These are phyloP conservation scores for Selaginella moellendorffii DNA, from an alignment of 75 land plant species.

Conservation along the genomic window DNA sequence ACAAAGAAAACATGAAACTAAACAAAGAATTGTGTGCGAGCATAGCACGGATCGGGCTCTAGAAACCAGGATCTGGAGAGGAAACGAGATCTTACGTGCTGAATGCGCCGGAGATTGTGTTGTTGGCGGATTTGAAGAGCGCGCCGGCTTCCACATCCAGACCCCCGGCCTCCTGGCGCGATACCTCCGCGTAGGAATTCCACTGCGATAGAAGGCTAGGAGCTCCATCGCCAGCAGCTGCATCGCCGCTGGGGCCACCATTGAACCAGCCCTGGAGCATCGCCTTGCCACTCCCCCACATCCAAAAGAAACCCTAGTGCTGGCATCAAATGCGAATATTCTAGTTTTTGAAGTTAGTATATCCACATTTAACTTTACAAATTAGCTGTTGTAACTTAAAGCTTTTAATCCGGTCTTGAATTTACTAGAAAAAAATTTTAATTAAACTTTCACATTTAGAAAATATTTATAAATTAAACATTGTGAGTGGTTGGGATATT, in stretches of 20 bases:
- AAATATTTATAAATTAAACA: no score
- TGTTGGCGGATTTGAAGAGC: constrained; percentile 45
- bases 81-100: constrained; percentile 42
- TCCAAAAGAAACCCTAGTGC: background rate
- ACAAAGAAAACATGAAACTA: no score
- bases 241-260: constrained; percentile 26
- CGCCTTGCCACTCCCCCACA: constrained; percentile 15
- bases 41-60: no score
- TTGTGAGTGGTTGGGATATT: no score
- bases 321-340: background rate
- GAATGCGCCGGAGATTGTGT: constrained; percentile 57
- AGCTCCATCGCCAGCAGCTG: constrained; percentile 8
- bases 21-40: no score
- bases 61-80: no score
- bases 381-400: background rate
- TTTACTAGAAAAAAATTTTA: no score
- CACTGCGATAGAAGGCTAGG: constrained; percentile 76
- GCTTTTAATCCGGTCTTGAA: no score
- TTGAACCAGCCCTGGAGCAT: constrained; percentile 61
- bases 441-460: no score
- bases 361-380: background rate
- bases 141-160: constrained; percentile 72
- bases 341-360: background rate
- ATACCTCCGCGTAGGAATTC: constrained; percentile 65
- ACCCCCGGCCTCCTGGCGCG: constrained; percentile 15